Evolutionary conservation across 345 rosid species (phyloP).

Genomic region (Salix caprea): DNA sequence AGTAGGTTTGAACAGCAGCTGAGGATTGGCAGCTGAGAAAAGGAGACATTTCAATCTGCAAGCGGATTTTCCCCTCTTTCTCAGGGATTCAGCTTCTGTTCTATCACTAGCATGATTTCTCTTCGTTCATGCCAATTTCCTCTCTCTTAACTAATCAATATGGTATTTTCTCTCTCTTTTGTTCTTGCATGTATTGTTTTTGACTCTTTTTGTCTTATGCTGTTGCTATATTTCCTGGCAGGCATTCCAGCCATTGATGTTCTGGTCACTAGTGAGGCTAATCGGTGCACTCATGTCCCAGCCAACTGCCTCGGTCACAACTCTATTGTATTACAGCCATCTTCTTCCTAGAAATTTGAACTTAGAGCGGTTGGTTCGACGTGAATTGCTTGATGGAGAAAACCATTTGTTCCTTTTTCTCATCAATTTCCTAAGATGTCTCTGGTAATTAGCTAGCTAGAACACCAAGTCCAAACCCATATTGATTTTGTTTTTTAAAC

Average conservation of each 20-base stretch:
- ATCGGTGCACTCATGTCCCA: constrained; percentile 6
- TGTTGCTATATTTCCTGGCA: background rate
- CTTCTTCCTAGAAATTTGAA: constrained; percentile 29
- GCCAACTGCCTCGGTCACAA: constrained; percentile 21
- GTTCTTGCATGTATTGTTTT: background rate
- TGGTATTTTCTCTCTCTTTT: constrained; percentile 11
- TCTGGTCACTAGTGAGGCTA: constrained; percentile 9
- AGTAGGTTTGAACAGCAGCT: constrained; percentile 30
- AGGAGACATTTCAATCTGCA: background rate
- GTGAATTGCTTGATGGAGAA: constrained; percentile 19
- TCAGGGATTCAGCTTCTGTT: background rate
- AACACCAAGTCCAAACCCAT: background rate
- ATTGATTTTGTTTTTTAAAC: background rate
- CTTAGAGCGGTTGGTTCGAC: constrained; percentile 19
- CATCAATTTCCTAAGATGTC: constrained; percentile 20
- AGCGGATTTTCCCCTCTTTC: background rate
- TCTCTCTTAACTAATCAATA: background rate
- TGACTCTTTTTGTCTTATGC: too few relatives aligned
- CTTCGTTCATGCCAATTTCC: background rate
- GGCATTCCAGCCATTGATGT: constrained; percentile 16
- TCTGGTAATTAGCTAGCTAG: constrained; percentile 12
- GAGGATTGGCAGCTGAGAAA: constrained; percentile 13
- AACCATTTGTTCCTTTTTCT: constrained; percentile 23
- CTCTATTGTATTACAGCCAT: constrained; percentile 24
- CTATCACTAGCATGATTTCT: background rate